Conservation (phyloP, 2,329 filamentous ascomycete species). For the Trichophyton mentagrophytes region DNA sequence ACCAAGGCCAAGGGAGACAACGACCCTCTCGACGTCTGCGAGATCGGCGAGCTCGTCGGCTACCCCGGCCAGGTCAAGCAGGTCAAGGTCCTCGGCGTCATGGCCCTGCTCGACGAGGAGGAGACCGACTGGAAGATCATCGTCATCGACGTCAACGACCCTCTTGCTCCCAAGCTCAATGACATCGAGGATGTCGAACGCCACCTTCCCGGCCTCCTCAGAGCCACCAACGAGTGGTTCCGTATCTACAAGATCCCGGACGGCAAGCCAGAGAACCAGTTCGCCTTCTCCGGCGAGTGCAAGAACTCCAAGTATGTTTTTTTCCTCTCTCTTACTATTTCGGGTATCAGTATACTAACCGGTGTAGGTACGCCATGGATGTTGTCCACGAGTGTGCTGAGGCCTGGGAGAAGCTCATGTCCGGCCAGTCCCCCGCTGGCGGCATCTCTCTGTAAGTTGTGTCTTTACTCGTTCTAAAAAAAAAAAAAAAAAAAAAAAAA, state of each 20-base stretch:
- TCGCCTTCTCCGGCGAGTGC: conserved; percentile 99
- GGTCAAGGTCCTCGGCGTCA: conserved; percentile 98
- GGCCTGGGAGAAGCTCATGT: conserved; percentile 92
- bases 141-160: conserved; percentile 97
- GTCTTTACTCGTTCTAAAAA: neutral
- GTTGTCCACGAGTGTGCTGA: conserved; percentile 92
- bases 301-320: conserved; percentile 84
- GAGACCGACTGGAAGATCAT: conserved; percentile 99
- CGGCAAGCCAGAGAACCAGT: conserved; percentile 99
- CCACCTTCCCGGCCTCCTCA: conserved; percentile 89
- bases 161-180: conserved; percentile 89
- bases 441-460: conserved; percentile 65
- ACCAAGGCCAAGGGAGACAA: conserved; percentile 99
- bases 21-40: conserved; percentile 97
- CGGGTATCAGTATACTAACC: neutral
- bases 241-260: conserved; percentile 99
- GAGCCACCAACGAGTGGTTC: conserved; percentile 99
- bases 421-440: conserved; percentile 69
- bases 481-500: too few relatives aligned
- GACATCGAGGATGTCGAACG: conserved; percentile 98
- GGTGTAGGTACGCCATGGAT: conserved; percentile 70
- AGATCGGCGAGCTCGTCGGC: conserved; percentile 96
- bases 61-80: conserved; percentile 97
- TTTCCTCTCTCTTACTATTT: neutral
- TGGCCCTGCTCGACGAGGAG: conserved; percentile 97